phyloP scores from a whole-genome alignment of 2,329 filamentous ascomycete species.

The Aspergillus sp. region DNA sequence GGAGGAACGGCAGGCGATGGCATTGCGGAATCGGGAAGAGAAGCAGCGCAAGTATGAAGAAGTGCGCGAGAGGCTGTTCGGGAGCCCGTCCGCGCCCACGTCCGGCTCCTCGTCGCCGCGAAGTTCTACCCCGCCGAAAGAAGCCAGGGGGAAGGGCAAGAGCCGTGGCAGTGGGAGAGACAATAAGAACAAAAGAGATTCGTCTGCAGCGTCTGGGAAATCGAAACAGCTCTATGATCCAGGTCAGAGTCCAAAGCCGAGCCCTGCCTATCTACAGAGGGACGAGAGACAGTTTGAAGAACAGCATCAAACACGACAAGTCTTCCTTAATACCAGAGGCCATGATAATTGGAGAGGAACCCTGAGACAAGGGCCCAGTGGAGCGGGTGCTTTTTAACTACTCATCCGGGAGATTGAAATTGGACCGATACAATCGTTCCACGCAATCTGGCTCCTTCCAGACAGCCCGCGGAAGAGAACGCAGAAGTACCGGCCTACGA shows the following conservation, averaged over 20 bases:
- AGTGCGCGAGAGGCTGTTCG: constrained; percentile 78
- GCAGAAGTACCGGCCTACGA: neutral
- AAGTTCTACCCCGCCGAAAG: constrained; percentile 49
- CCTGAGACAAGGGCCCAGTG: constrained; percentile 63
- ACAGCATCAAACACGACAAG: constrained; percentile 43
- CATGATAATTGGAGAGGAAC: constrained; percentile 68
- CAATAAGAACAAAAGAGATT: constrained; percentile 34
- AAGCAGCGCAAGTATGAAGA: constrained; percentile 88
- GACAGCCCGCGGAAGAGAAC: neutral
- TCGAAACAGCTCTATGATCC: constrained; percentile 66
- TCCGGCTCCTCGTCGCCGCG: constrained; percentile 55
- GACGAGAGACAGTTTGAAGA: constrained; percentile 32
- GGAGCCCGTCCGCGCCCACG: constrained; percentile 39
- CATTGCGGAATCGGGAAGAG: constrained; percentile 72
- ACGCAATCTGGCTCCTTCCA: neutral
- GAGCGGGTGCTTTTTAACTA: constrained; percentile 37
- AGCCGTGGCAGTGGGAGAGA: constrained; percentile 42
- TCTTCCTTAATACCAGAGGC: constrained; percentile 65
- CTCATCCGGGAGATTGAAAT: constrained; percentile 1
- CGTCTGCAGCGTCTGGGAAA: constrained; percentile 27
- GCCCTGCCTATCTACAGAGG: constrained; percentile 39
- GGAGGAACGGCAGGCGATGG: constrained; percentile 68
- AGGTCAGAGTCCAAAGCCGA: constrained; percentile 57
- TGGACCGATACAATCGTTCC: neutral
- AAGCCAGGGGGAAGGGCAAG: constrained; percentile 37